Base-by-base conservation (phyloP, 2,329 filamentous ascomycete species). In the Aspergillus neoniger region DNA sequence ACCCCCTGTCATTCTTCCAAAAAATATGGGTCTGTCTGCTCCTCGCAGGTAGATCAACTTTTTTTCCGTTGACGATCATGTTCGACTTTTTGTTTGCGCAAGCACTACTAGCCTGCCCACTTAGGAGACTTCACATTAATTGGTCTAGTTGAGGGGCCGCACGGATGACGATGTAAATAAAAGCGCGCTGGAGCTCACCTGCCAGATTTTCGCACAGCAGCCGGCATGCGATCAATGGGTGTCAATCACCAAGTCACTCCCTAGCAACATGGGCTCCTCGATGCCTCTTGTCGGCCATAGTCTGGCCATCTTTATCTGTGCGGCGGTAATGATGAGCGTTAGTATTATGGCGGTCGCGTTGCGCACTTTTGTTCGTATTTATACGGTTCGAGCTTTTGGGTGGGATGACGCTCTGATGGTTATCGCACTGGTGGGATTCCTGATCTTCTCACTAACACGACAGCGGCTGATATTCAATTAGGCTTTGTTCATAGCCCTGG, bases 351-450 rank as follows among this genome's bases (percentile, higher is more conserved):
- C 65, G 5, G 69, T 71, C 21, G 30, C 51, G 4, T 28, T 70
- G 21, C 59, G 67, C 19, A 66, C 50, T n/a, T 69, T 71, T 53
- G 67, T 67, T 23, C 68, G 69, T 15, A 4, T 67, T 12, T 57
- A 60, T 17, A 28, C 69, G 2, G 63, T 71, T 39, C 56, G 60
- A 2, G 64, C 64, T 1, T 69, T 71, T 56, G 68, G 68, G 3
- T 69, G 63, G 66, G 68, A 71, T 54, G 68, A 71, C 59, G 52
- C 55, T 7, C 49, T 69, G 9, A 71, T 70, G 67, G 49, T 69
- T 15, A 32, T 58, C 23, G 68, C 68, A 9, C 23, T 69, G 61
- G 69, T 70, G 63, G 2, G 49, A 19, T 9, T 30, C 6, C 14
- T 14, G 30, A 15, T 2, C 2, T 3, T 10, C 47, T 17, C 10